These are phyloP conservation scores for Eustoma russellianum DNA, from an alignment of 257 asterid species.

Conservation along the genomic window DNA sequence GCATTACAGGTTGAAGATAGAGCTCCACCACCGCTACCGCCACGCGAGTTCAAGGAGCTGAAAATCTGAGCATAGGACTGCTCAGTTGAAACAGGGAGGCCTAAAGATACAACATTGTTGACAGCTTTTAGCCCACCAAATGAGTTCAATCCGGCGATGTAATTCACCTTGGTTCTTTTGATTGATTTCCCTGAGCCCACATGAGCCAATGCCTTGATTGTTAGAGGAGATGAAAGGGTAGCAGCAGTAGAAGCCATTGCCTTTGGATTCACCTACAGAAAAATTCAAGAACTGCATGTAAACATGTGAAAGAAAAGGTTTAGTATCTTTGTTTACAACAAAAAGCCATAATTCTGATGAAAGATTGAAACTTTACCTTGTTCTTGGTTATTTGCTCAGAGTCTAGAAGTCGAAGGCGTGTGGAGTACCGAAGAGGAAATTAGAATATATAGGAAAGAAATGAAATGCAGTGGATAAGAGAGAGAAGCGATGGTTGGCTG, in stretches of 20 bases:
- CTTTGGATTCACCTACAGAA: conserved; percentile 19
- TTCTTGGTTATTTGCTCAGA: conserved; percentile 15
- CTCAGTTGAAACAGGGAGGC: conserved; percentile 52
- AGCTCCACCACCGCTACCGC: conserved; percentile 44
- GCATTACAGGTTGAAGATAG: conserved; percentile 56
- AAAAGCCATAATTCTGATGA: not conserved
- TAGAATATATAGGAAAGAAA: conserved; percentile 18
- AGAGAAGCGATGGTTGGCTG: conserved; percentile 51
- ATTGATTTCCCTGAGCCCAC: conserved; percentile 29
- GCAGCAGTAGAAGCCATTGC: conserved; percentile 51
- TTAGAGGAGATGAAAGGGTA: conserved; percentile 20
- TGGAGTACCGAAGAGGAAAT: conserved; percentile 9
- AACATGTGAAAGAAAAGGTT: not conserved
- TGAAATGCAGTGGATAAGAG: conserved; percentile 52
- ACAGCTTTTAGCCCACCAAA: conserved; percentile 85
- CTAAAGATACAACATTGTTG: conserved; percentile 47
- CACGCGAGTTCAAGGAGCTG: conserved; percentile 32
- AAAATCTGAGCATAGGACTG: conserved; percentile 60
- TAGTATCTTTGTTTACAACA: not conserved
- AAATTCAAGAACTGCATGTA: conserved; percentile 4
- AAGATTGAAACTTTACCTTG: conserved; percentile 19
- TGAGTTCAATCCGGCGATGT: conserved; percentile 58
- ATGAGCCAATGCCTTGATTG: conserved; percentile 31
- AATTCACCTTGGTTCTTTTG: conserved; percentile 35
- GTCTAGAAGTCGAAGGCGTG: conserved; percentile 18